A percentile compares a stretch with the other conserved stretches of the same genome.
Evolutionary conservation across 768 basidiomycete species (phyloP).

Genomic region (Favolaschia claudopus): DNA sequence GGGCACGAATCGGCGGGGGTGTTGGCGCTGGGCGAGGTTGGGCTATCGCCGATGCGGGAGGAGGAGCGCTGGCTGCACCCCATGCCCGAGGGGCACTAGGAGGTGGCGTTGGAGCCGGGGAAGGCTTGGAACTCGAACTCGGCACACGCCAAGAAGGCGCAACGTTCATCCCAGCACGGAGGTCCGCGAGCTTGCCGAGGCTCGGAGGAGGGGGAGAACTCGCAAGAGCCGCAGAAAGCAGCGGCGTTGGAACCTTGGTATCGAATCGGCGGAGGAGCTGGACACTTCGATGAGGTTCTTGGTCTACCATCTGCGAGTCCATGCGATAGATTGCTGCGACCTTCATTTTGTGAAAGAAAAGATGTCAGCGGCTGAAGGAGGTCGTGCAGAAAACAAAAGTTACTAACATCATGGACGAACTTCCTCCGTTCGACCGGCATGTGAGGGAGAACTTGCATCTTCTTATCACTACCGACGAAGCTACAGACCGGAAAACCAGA

Average conservation of each 20-base stretch:
- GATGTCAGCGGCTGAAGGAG: constrained; percentile 3
- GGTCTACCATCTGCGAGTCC: constrained; percentile 87
- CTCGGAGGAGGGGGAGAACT: constrained; percentile 41
- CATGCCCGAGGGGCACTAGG: constrained; percentile 12
- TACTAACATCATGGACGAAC: constrained; percentile 79
- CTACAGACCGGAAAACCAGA: constrained; percentile 40
- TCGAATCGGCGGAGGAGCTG: constrained; percentile 85
- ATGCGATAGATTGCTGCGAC: constrained; percentile 84
- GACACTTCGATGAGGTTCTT: constrained; percentile 88
- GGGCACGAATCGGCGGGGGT: constrained; percentile 1
- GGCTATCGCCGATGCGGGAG: background rate
- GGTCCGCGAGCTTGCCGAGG: constrained; percentile 68
- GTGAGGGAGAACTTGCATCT: constrained; percentile 76
- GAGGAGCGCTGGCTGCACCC: background rate
- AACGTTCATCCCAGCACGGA: constrained; percentile 40
- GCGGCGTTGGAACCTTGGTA: constrained; percentile 76
- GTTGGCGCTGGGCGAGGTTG: background rate
- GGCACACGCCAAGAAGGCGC: constrained; percentile 34
- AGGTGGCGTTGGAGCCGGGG: background rate
- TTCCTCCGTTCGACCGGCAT: constrained; percentile 84
- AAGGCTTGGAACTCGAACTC: background rate
- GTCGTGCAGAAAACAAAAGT: background rate
- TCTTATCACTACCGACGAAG: constrained; percentile 74
- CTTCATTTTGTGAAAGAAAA: constrained; percentile 41
- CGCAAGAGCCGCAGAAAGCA: constrained; percentile 61